These are phyloP conservation scores for Clausena lansium DNA, from an alignment of 345 rosid genomes.

Conservation along the genomic window DNA sequence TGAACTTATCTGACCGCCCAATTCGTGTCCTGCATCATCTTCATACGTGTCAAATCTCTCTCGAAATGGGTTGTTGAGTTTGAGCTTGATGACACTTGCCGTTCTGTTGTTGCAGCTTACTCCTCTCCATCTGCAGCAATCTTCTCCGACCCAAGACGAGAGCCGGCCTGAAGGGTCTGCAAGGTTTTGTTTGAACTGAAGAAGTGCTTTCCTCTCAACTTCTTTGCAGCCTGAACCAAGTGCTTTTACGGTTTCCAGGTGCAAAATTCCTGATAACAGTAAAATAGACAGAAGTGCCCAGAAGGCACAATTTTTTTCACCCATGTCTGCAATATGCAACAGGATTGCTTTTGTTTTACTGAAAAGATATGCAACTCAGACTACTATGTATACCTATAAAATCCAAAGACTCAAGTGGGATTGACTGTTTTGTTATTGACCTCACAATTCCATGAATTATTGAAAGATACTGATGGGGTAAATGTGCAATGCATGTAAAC, in stretches of 20 bases:
- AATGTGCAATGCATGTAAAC: neutral
- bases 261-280: neutral
- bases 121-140: constrained; percentile 17
- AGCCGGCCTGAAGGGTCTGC: constrained; percentile 16
- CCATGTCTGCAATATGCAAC: neutral
- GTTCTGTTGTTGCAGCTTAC: constrained; percentile 17
- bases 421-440: neutral
- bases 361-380: neutral
- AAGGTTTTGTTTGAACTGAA: constrained; percentile 13
- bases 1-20: constrained; percentile 25
- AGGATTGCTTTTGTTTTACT: neutral
- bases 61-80: constrained; percentile 8
- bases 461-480: neutral
- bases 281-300: neutral
- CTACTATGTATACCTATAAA: neutral
- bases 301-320: neutral
- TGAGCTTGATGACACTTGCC: constrained; percentile 12
- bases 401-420: neutral
- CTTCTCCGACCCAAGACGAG: constrained; percentile 19
- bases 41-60: neutral
- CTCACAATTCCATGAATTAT: neutral
- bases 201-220: constrained; percentile 20
- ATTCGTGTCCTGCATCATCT: neutral
- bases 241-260: neutral
- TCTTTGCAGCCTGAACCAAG: constrained; percentile 8